A percentile compares a stretch with the other conserved stretches of the same genome.
These are phyloP conservation scores for Kluyveromyces siamensis DNA, from an alignment of 805 yeast genomes.

Conservation along the genomic window DNA sequence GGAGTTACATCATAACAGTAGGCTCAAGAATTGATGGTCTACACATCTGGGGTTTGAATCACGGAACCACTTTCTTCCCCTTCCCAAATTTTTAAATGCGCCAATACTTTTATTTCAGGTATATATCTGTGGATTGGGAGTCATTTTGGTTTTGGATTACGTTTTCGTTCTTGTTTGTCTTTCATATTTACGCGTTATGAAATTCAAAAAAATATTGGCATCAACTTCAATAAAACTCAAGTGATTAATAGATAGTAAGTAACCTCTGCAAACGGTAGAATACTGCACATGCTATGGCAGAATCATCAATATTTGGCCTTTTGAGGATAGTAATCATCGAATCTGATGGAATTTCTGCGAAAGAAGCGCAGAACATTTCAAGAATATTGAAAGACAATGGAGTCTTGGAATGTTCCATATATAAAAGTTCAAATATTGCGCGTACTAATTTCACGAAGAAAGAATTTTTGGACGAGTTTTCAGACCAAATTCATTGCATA, in stretches of 20 bases:
- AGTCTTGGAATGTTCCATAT: slow-evolving; percentile 9
- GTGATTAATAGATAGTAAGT: too few relatives aligned
- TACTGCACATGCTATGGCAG: background rate
- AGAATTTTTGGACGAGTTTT: slow-evolving; percentile 2
- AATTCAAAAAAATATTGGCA: background rate
- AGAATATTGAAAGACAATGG: slow-evolving; percentile 8
- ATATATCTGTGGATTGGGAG: too few relatives aligned
- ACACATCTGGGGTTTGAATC: too few relatives aligned
- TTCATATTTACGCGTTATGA: background rate
- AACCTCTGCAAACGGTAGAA: background rate
- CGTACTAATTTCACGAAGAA: background rate
- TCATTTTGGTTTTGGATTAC: too few relatives aligned
- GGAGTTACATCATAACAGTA: too few relatives aligned
- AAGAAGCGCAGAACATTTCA: slow-evolving; percentile 4
- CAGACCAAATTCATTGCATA: slow-evolving; percentile 17
- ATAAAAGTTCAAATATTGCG: background rate
- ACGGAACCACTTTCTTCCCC: too few relatives aligned
- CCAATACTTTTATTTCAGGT: too few relatives aligned
- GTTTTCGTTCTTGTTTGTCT: too few relatives aligned
- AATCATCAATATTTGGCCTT: slow-evolving; percentile 9
- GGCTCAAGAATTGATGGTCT: too few relatives aligned
- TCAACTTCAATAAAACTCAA: background rate
- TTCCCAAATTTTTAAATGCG: too few relatives aligned
- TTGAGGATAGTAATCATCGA: slow-evolving; percentile 17
- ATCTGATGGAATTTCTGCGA: slow-evolving; percentile 2